Conservation (phyloP, 192 early-diverging fungal species). For the Gaertneriomyces sp. region DNA sequence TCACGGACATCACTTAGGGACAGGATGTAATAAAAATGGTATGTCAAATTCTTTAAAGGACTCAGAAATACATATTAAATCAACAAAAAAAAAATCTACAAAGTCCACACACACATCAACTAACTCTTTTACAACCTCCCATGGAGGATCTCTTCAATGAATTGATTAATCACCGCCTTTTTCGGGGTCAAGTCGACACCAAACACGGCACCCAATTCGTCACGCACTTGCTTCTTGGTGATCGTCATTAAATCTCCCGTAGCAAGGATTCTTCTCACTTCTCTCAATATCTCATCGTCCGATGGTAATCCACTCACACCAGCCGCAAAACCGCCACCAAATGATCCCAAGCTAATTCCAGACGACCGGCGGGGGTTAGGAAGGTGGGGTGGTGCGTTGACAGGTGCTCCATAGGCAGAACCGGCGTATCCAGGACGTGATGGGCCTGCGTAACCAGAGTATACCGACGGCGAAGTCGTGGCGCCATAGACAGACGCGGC, state of each 20-base stretch:
- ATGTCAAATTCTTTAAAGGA: too few relatives aligned
- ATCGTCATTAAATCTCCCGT: constrained; percentile 96
- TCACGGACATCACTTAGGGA: too few relatives aligned
- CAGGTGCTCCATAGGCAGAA: constrained; percentile 19
- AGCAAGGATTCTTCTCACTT: constrained; percentile 61
- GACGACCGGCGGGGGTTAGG: constrained; percentile 6
- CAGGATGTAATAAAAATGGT: too few relatives aligned
- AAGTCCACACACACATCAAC: not conserved
- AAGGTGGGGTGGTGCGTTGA: constrained; percentile 6
- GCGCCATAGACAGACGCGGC: constrained; percentile 24
- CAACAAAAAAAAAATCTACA: not conserved
- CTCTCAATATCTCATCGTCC: constrained; percentile 45
- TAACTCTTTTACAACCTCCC: constrained; percentile 22
- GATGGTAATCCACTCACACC: constrained; percentile 3
- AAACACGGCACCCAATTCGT: constrained; percentile 75
- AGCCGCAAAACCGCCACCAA: constrained; percentile 6
- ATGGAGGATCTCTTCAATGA: constrained; percentile 54
- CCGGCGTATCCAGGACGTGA: constrained; percentile 25
- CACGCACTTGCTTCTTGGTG: constrained; percentile 96
- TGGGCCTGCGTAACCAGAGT: constrained; percentile 17
- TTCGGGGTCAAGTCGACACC: constrained; percentile 75
- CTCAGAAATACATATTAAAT: too few relatives aligned
- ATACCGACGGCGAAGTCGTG: constrained; percentile 23
- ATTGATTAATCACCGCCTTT: constrained; percentile 82
- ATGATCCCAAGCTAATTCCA: not conserved